These are phyloP conservation scores for Suillus luteus DNA, from an alignment of 768 basidiomycete genomes.

Conservation along the genomic window DNA sequence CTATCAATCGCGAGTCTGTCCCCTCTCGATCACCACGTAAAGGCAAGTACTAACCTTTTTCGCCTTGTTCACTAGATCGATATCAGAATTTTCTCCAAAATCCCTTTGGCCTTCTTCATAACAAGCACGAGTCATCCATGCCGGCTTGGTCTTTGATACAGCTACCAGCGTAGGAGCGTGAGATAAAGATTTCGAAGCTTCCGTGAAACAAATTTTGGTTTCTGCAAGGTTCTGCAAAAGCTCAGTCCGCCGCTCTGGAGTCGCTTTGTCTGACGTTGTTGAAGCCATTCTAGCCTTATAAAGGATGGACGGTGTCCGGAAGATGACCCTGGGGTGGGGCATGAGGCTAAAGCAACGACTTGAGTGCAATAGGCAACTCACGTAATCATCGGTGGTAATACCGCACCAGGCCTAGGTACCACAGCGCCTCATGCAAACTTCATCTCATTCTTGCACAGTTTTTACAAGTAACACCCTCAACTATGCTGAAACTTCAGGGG, in stretches of 20 bases:
- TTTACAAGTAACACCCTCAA: not conserved
- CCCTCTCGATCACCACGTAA: not conserved
- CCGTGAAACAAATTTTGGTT: slow-evolving; percentile 50
- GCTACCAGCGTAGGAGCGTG: slow-evolving; percentile 62
- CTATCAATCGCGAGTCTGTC: not conserved
- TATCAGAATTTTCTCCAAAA: slow-evolving; percentile 98
- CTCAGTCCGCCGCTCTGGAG: slow-evolving; percentile 51
- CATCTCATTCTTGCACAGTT: slow-evolving; percentile 1
- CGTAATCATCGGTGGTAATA: slow-evolving; percentile 20
- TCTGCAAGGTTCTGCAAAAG: slow-evolving; percentile 54
- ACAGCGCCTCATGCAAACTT: slow-evolving; percentile 3
- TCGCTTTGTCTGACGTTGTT: slow-evolving; percentile 18
- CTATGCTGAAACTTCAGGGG: slow-evolving; percentile 25
- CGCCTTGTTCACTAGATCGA: slow-evolving; percentile 90
- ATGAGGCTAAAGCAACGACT: not conserved
- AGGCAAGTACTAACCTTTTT: slow-evolving; percentile 48
- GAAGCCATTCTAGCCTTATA: slow-evolving; percentile 24
- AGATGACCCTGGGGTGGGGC: not conserved
- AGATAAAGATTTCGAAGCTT: slow-evolving; percentile 32
- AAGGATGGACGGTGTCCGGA: slow-evolving; percentile 12
- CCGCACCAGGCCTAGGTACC: not conserved
- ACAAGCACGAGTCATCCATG: slow-evolving; percentile 82
- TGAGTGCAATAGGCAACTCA: slow-evolving; percentile 12
- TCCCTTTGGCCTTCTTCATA: slow-evolving; percentile 82
- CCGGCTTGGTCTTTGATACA: slow-evolving; percentile 92